These are phyloP conservation scores for Thelonectria blattea DNA, from an alignment of 2,329 filamentous ascomycete species.

Conservation along the genomic window DNA sequence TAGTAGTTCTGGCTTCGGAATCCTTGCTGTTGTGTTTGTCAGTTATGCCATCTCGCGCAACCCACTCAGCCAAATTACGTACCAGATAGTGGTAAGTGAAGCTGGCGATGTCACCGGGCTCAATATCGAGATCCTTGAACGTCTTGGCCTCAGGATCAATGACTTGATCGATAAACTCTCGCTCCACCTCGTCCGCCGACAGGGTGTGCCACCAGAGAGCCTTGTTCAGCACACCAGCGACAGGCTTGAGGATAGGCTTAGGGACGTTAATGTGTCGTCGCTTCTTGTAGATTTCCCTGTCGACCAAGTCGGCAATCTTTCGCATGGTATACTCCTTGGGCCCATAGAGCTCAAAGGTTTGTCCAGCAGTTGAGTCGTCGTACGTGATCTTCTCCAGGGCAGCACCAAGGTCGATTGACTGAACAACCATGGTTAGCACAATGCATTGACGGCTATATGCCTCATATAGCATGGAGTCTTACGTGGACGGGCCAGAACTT, in stretches of 20 bases:
- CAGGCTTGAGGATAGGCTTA: conserved; percentile 77
- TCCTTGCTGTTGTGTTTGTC: conserved; percentile 67
- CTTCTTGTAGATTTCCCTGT: conserved; percentile 90
- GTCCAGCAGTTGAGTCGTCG: conserved; percentile 86
- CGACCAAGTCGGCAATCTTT: conserved; percentile 86
- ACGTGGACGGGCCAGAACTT: conserved; percentile 91
- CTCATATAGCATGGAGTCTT: conserved; percentile 39
- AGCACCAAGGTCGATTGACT: conserved; percentile 88
- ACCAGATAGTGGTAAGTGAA: conserved; percentile 95
- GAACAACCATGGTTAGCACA: conserved; percentile 1
- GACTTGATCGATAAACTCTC: conserved; percentile 89
- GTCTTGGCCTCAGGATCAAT: conserved; percentile 94
- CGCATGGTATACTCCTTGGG: conserved; percentile 90
- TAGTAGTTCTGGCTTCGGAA: conserved; percentile 90
- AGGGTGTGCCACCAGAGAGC: conserved; percentile 87
- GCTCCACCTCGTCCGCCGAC: conserved; percentile 85
- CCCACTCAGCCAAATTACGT: conserved; percentile 45
- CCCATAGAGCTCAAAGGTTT: conserved; percentile 95
- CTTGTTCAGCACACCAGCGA: conserved; percentile 78
- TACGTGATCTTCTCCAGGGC: conserved; percentile 90
- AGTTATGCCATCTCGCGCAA: conserved; percentile 2
- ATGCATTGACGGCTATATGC: background rate
- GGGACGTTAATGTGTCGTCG: conserved; percentile 91
- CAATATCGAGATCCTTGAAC: conserved; percentile 90
- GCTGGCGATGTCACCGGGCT: conserved; percentile 83